Evolutionary conservation across 257 asterid genomes (phyloP).

Genomic region (Solanum gracilifrons): DNA sequence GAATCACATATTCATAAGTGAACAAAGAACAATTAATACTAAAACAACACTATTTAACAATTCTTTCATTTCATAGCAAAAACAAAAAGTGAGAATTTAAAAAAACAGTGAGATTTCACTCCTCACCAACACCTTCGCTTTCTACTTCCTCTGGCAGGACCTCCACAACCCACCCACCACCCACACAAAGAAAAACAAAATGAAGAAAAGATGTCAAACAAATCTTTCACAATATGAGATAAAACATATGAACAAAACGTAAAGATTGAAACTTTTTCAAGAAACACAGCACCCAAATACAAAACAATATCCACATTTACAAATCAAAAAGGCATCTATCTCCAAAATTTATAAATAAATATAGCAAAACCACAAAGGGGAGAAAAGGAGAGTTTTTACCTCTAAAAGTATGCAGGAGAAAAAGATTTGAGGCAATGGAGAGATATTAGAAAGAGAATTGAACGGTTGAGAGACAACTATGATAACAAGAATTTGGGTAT

Average conservation of each 20-base stretch:
- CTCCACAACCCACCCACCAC: not conserved
- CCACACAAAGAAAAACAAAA: not conserved
- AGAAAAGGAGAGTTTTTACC: not conserved
- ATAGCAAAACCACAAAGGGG: not conserved
- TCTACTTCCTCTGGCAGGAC: not conserved
- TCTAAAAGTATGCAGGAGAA: not conserved
- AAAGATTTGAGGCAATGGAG: not conserved
- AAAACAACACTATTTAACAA: not conserved
- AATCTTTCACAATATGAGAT: not conserved
- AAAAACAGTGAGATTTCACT: not conserved
- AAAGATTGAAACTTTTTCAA: not conserved
- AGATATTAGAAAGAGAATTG: not conserved
- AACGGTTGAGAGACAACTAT: slow-evolving; percentile 4
- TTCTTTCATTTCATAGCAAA: not conserved
- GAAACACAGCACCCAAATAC: not conserved
- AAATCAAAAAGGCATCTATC: not conserved
- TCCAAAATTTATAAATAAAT: not conserved
- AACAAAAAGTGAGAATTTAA: not conserved
- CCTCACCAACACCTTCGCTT: not conserved
- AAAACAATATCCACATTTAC: not conserved
- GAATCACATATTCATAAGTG: not conserved
- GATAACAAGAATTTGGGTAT: not conserved
- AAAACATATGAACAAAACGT: not conserved
- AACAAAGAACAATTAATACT: not conserved
- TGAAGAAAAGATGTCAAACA: not conserved